These are phyloP conservation scores for Sugiyamaella boreocaroliniensis DNA, from an alignment of 805 yeast genomes.

Conservation along the genomic window DNA sequence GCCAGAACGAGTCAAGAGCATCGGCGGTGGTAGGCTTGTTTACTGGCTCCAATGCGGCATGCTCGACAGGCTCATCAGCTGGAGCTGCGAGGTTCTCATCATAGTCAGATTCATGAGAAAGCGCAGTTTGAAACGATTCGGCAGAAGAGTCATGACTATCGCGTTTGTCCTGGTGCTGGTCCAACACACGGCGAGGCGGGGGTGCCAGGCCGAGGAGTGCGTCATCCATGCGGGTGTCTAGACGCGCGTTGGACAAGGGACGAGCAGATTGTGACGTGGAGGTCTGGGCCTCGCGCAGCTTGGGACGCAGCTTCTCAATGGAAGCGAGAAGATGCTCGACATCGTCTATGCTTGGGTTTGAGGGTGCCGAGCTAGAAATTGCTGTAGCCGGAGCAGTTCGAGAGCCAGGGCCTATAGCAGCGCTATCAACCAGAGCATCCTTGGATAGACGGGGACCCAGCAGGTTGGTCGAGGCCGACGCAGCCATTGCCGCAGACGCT, in stretches of 20 bases:
- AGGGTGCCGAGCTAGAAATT: neutral
- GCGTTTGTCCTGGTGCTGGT: neutral
- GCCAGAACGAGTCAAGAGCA: neutral
- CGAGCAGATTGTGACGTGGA: neutral
- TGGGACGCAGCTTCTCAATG: conserved; percentile 9
- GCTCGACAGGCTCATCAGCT: neutral
- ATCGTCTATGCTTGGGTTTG: conserved; percentile 5
- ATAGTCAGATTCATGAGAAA: neutral
- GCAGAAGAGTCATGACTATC: conserved; percentile 14
- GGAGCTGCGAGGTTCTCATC: neutral
- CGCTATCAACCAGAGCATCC: no score
- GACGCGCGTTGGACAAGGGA: neutral
- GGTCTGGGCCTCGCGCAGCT: conserved; percentile 3
- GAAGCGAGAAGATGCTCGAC: conserved; percentile 8
- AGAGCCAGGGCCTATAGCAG: no score
- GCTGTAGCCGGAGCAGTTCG: neutral
- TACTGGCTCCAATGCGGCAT: no score
- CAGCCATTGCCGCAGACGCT: no score
- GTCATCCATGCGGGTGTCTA: no score
- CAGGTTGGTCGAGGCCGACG: no score
- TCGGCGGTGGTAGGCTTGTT: neutral
- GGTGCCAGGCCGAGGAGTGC: conserved; percentile 4
- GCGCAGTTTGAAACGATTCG: conserved; percentile 18
- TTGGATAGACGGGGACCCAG: no score
- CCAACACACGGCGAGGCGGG: conserved; percentile 4